Evolutionary conservation across 768 basidiomycete species (phyloP), one percentile per base, ranked within the genome.

Genomic region (Cantharellus cinnabarinus): DNA sequence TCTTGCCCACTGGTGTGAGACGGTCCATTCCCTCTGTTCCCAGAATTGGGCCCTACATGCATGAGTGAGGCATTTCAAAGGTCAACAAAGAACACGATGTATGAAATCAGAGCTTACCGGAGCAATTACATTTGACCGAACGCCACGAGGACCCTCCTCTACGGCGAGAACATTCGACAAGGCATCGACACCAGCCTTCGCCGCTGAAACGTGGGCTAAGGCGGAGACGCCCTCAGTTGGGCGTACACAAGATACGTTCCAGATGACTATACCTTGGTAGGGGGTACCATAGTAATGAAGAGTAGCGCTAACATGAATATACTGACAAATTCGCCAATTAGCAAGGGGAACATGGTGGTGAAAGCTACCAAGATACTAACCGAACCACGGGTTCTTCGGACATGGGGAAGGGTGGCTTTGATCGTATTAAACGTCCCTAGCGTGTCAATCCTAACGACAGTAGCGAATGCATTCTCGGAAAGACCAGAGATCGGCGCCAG

Each of bases 361-460:
- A 29, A 29, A 1, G 20, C 20, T 29, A 29, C 20, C 20, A 29
- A 29, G 44, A 48, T 29, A 29, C 44, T 10, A 10, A 48, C 44
- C 39, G 88, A 73, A 41, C 93, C 94, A 61, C 78, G 77, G 3
- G 83, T 71, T 35, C 75, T 74, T 51, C 86, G 79, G 38, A 97
- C 63, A 64, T 89, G 75, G 2, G 76, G 73, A 20, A 95, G 70
- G 2, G 91, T 95, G 0, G 90, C 91, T 68, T 97, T 97, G 70
- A 95, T 77, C 3, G 93, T 97, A 71, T 95, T 84, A 72, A 80
- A 97, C 3, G 89, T 91, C 5, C 94, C 94, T 38, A 95, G 74
- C 85, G 88, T 83, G 70, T 98, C 94, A 65, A 97, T 97, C 67
- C 90, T 88, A 60, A 97, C 75, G 41, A 97, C 93, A 1, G 91